Evolutionary conservation across 805 yeast species (phyloP).

Genomic region (Wickerhamiella cacticola): DNA sequence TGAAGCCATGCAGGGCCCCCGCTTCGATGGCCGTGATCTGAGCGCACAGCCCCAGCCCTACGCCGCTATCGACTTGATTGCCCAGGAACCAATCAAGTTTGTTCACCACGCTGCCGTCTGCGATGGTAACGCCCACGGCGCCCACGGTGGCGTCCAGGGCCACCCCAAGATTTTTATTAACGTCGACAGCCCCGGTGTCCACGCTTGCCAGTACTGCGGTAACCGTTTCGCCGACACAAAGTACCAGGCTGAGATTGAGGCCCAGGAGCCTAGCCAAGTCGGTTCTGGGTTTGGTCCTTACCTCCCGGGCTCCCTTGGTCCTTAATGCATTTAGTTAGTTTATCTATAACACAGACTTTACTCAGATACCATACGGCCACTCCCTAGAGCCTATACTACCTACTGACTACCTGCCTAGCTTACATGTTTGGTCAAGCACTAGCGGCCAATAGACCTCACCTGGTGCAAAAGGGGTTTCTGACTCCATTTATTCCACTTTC

Average conservation of each 20-base stretch:
- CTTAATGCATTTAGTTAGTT: conserved; percentile 5
- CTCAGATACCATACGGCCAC: no score
- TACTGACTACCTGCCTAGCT: no score
- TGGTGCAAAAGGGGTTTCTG: conserved; percentile 61
- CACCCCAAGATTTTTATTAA: conserved; percentile 77
- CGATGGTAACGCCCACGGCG: conserved; percentile 50
- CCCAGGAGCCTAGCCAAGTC: conserved; percentile 14
- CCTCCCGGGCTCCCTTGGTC: conserved; percentile 7
- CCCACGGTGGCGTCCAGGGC: conserved; percentile 46
- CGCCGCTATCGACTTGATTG: conserved; percentile 75
- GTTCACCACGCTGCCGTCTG: conserved; percentile 64
- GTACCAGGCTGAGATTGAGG: conserved; percentile 21
- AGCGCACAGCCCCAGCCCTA: conserved; percentile 61
- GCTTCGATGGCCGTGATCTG: conserved; percentile 63
- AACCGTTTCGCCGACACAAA: conserved; percentile 24
- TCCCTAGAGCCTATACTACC: no score
- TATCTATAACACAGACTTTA: no score
- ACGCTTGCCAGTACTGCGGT: conserved; percentile 65
- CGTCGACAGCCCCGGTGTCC: conserved; percentile 61
- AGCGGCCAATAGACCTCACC: conserved; percentile 69
- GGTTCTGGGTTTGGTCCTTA: conserved; percentile 12
- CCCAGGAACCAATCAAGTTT: conserved; percentile 57
- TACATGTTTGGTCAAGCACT: conserved; percentile 64
- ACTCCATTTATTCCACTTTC: conserved; percentile 79
- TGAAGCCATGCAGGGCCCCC: conserved; percentile 45